Evolutionary conservation across 73 alveolate genomes (phyloP).

Genomic region (Symbiodinium pilosum): DNA sequence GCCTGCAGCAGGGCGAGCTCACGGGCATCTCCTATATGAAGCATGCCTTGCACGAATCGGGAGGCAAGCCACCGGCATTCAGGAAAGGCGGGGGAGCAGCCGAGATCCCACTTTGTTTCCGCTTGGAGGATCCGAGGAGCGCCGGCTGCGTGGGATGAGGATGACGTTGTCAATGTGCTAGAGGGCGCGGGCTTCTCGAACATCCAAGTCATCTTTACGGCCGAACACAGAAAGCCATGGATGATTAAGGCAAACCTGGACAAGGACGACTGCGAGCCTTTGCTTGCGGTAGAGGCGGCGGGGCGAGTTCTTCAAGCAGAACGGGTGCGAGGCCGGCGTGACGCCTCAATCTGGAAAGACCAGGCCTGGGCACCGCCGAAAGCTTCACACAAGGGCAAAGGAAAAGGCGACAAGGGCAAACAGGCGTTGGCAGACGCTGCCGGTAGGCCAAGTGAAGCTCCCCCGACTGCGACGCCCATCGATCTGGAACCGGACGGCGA

Average conservation of each 20-base stretch:
- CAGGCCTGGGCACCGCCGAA: neutral
- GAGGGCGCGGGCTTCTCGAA: neutral
- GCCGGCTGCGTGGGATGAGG: neutral
- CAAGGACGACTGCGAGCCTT: neutral
- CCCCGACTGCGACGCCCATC: neutral
- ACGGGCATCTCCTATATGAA: neutral
- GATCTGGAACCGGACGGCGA: neutral
- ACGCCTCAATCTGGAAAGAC: neutral
- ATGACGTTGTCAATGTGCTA: neutral
- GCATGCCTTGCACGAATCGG: neutral
- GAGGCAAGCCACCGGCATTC: neutral
- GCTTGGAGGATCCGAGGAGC: neutral
- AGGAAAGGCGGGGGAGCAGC: neutral
- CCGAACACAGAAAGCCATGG: neutral
- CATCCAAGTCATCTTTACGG: neutral
- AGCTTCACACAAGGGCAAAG: neutral
- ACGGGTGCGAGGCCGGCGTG: neutral
- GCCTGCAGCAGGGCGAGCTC: neutral
- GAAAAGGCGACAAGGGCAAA: neutral
- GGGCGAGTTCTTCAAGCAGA: neutral
- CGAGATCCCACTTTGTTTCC: neutral
- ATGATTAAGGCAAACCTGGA: neutral
- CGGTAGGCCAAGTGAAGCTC: neutral
- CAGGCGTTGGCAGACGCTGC: too few relatives aligned
- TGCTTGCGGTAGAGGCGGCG: neutral